These are phyloP conservation scores for Coelastrella sp. DNA, from an alignment of 139 green algal genomes.

Conservation along the genomic window DNA sequence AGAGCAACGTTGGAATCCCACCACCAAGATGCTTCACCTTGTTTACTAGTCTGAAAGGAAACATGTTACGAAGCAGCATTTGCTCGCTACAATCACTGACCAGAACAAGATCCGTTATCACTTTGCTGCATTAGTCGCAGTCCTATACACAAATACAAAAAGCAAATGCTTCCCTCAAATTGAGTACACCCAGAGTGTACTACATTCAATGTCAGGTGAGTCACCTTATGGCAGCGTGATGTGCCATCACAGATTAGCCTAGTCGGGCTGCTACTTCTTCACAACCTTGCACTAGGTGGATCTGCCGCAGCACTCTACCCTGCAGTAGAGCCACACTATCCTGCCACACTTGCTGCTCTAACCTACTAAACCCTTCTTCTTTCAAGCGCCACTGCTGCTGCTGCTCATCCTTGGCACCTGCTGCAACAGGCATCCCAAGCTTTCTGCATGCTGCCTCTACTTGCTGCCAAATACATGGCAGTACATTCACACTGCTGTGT, in stretches of 20 bases:
- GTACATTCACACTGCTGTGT: constrained; percentile 35
- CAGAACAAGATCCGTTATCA: too few relatives aligned
- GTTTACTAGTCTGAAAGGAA: too few relatives aligned
- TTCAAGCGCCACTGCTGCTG: not conserved
- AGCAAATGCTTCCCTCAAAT: too few relatives aligned
- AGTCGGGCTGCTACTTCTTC: constrained; percentile 2
- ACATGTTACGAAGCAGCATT: too few relatives aligned
- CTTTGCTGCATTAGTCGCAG: too few relatives aligned
- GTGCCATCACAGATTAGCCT: not conserved
- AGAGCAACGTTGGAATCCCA: too few relatives aligned
- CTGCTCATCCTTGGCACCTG: not conserved
- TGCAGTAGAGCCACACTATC: not conserved
- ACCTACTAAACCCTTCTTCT: not conserved
- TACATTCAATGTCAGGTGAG: too few relatives aligned
- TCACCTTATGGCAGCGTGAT: too few relatives aligned
- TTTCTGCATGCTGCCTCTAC: not conserved
- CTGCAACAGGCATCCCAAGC: not conserved
- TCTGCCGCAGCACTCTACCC: constrained; percentile 29
- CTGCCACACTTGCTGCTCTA: constrained; percentile 14
- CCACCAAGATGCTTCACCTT: too few relatives aligned
- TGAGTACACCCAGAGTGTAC: too few relatives aligned
- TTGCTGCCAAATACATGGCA: not conserved
- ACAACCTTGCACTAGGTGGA: not conserved
- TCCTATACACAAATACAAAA: too few relatives aligned
- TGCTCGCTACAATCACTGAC: too few relatives aligned